Evolutionary conservation across 768 basidiomycete genomes (phyloP), one percentile per base, ranked within the genome.

Genomic region (Russula compacta): DNA sequence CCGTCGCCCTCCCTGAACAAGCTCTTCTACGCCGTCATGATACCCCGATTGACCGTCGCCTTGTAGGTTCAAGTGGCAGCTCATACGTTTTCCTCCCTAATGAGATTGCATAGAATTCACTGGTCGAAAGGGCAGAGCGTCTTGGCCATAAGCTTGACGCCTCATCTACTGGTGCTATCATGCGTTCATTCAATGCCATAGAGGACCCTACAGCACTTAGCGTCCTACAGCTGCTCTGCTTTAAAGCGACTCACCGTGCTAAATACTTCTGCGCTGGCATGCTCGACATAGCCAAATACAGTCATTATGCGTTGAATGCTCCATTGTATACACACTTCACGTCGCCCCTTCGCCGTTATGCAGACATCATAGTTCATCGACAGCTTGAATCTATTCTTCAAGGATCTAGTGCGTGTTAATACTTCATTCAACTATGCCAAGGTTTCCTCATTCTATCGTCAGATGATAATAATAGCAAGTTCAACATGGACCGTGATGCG

Each of bases 191-290:
- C 68, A 76, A 87, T n/a, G 74, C 77, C 8, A 79, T 98, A 62
- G 69, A 79, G 43, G 84, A 95, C 64, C 83, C 85, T 8, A 83
- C 84, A 55, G 86, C 87, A 59, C 86, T 85, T 59, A 76, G 82
- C 53, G 79, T 94, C n/a, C 77, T 99, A 10, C 86, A 94, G 72
- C 71, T 97, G 38, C 78, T 98, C 44, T 84, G 86, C 15, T 85
- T 83, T 72, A 97, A 97, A 74, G 87, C 93, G n/a, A 98, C 94
- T 63, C 89, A 92, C 61, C 83, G 87, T 54, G 92, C 97, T 67
- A 95, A 94, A 73, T 99, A 99, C 75, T 98, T 98, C 85, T 99
- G 97, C 71, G 83, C 94, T 29, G 97, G 97, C 64, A 98, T 98
- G 95, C 78, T 99, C 67, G 97, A 99, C 73, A 99, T 99, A 69